Evolutionary conservation across 73 alveolate genomes (phyloP), one percentile per base, ranked within the genome.

Genomic region (Effrenium voratum): DNA sequence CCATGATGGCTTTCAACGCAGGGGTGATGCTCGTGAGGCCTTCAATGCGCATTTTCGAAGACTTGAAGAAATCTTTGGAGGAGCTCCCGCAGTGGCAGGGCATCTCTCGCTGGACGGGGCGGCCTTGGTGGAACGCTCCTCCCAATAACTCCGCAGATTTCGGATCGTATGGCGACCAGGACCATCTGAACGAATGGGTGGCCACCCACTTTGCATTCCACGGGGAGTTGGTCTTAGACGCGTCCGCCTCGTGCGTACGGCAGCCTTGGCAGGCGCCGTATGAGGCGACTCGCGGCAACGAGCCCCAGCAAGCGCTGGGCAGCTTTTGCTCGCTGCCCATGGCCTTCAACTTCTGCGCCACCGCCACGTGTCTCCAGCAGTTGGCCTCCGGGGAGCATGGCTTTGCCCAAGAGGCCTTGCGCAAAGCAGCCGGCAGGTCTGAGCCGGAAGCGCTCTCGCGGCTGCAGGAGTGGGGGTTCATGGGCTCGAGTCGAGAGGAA

Each of bases 1-100:
- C 97, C 73, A 90, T 90, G 97, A 90, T 90, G 97, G 97, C 86
- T 43, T 70, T 90, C 73, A 90, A 90, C 97, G 86, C 86, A 24
- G 97, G 97, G 16, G 97, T 90, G 87, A 90, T 90, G 97, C 87
- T 90, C 22, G 4, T 90, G 76, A 66, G 76, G 86, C 96, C 86
- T 13, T 45, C 68, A 32, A 13, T 86, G 46, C 92, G 49, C 22
- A 82, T 82, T 50, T 82, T 82, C 73, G 16, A 40, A 5, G 92
- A 72, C 38, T 73, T 82, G 8, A 72, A 49, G 50, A 36, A 46
- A 47, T 82, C 92, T 36, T 34, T 82, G 92, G 92, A 82, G 34
- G 92, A 82, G 12, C 92, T 82, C 19, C 92, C 92, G n/a, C 32
- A 36, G 13, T 82, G 92, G 92, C 72, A 45, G n/a, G 92, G 83